Evolutionary conservation across 768 basidiomycete genomes (phyloP).

Genomic region (Collybia nuda): DNA sequence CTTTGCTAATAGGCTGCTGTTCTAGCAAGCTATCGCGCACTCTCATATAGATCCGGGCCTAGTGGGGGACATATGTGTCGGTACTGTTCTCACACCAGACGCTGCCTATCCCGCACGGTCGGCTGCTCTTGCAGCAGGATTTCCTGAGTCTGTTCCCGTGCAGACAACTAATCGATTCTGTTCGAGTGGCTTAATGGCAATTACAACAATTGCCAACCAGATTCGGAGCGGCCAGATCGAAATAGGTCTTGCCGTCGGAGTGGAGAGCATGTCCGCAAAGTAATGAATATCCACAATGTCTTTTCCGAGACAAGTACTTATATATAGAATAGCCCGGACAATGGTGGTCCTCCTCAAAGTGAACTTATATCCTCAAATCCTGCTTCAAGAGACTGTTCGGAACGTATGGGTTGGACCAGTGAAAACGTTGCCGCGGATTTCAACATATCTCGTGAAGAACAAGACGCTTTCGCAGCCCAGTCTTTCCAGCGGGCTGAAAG

Average conservation of each 20-base stretch:
- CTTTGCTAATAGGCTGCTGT: neutral
- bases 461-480: slow-evolving; percentile 71
- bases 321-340: slow-evolving; percentile 52
- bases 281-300: slow-evolving; percentile 20
- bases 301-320: neutral
- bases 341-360: slow-evolving; percentile 57
- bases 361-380: slow-evolving; percentile 57
- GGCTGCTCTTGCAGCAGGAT: slow-evolving; percentile 78
- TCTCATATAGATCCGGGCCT: slow-evolving; percentile 62
- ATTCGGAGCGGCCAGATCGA: slow-evolving; percentile 78
- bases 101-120: slow-evolving; percentile 70
- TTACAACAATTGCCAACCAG: slow-evolving; percentile 74
- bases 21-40: slow-evolving; percentile 56
- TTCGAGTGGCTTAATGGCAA: slow-evolving; percentile 84
- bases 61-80: slow-evolving; percentile 79
- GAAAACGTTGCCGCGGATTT: slow-evolving; percentile 84
- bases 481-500: slow-evolving; percentile 81
- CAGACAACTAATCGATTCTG: slow-evolving; percentile 81
- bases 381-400: slow-evolving; percentile 57
- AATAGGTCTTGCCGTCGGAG: slow-evolving; percentile 78
- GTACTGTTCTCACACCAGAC: slow-evolving; percentile 67
- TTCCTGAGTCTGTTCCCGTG: slow-evolving; percentile 74
- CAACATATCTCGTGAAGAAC: slow-evolving; percentile 67
- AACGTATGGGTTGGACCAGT: slow-evolving; percentile 89
- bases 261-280: slow-evolving; percentile 85